Conservation (phyloP, 306 rosid genomes). For the Ammopiptanthus mongolicus region DNA sequence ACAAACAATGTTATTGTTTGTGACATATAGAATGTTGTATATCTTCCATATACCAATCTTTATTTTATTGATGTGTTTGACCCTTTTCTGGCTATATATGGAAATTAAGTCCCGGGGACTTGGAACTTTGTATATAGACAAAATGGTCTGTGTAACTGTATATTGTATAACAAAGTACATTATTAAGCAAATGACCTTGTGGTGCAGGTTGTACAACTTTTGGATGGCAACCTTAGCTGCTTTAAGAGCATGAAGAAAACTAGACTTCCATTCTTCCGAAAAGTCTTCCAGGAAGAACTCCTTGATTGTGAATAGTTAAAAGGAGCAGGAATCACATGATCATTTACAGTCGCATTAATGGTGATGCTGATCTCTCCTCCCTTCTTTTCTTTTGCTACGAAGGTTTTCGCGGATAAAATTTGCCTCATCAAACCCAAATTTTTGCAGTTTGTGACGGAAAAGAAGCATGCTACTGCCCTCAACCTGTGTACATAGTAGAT, state of each 20-base stretch:
- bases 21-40: background rate
- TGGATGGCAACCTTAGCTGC: conserved; percentile 71
- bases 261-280: conserved; percentile 50
- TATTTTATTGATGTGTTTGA: background rate
- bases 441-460: conserved; percentile 5
- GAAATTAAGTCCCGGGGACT: background rate
- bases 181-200: conserved; percentile 8
- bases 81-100: background rate
- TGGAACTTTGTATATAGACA: background rate
- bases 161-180: background rate
- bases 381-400: background rate
- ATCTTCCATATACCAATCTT: background rate
- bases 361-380: background rate
- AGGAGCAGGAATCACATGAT: background rate
- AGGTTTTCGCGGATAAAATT: background rate
- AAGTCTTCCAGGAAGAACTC: conserved; percentile 55
- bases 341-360: conserved; percentile 7
- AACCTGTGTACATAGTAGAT: conserved; percentile 23
- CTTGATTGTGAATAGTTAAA: conserved; percentile 31
- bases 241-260: conserved; percentile 64
- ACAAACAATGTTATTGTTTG: background rate
- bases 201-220: conserved; percentile 69
- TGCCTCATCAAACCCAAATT: conserved; percentile 12
- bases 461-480: background rate
- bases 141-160: background rate